These are phyloP conservation scores for Paxillus involutus DNA, from an alignment of 768 basidiomycete species.

Conservation along the genomic window DNA sequence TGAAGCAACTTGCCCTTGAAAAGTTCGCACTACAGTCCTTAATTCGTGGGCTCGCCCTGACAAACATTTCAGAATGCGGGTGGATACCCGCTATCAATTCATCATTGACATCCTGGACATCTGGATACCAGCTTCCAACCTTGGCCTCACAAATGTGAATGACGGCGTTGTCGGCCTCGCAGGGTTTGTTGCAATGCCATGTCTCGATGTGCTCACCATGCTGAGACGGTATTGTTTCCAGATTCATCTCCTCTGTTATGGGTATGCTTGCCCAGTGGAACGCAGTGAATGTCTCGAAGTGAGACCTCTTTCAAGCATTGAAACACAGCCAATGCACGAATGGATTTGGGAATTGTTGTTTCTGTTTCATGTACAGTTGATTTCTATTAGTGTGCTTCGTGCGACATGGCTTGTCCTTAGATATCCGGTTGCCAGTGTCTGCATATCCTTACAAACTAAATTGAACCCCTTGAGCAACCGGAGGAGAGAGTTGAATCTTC, in stretches of 20 bases:
- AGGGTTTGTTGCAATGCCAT: slow-evolving; percentile 56
- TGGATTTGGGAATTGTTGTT: neutral
- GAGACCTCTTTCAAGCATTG: slow-evolving; percentile 9
- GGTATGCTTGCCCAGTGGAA: slow-evolving; percentile 69
- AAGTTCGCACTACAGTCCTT: slow-evolving; percentile 37
- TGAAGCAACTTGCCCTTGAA: slow-evolving; percentile 55
- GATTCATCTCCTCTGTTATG: slow-evolving; percentile 70
- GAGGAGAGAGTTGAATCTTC: neutral
- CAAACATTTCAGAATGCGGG: slow-evolving; percentile 49
- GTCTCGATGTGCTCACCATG: neutral
- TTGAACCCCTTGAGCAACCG: neutral
- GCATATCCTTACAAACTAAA: neutral
- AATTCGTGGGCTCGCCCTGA: slow-evolving; percentile 2
- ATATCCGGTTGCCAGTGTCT: neutral
- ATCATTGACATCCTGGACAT: slow-evolving; percentile 83
- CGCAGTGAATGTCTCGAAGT: slow-evolving; percentile 45
- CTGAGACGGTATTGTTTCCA: slow-evolving; percentile 27
- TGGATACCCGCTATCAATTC: slow-evolving; percentile 74
- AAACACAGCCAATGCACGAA: neutral
- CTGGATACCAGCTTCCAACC: slow-evolving; percentile 84
- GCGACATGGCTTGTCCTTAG: neutral
- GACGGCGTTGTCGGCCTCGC: slow-evolving; percentile 85
- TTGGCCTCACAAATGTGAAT: slow-evolving; percentile 73
- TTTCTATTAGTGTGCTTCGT: slow-evolving; percentile 3
- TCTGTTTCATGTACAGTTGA: slow-evolving; percentile 3